Evolutionary conservation across 352 stramenopile species (phyloP).

Genomic region (Phytopythium delawarense): DNA sequence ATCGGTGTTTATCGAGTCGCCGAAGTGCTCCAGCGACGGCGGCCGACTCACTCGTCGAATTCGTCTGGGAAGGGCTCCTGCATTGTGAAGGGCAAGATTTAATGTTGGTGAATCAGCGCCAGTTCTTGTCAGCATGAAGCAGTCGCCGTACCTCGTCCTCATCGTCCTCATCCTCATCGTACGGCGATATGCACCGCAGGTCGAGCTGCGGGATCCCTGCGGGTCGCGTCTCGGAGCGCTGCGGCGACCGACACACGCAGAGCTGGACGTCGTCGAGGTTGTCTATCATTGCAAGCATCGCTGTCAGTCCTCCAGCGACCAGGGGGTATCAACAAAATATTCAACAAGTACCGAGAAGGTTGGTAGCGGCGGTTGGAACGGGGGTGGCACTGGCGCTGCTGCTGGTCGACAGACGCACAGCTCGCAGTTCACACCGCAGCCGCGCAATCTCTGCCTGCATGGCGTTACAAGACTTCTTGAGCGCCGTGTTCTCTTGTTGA

Average conservation of each 20-base stretch:
- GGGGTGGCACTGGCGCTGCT: conserved; percentile 3
- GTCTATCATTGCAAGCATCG: conserved; percentile 8
- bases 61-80: conserved; percentile 1
- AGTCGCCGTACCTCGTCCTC: conserved; percentile 25
- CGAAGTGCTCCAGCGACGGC: background rate
- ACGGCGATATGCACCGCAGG: conserved; percentile 43
- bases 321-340: no score
- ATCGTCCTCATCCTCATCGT: conserved; percentile 28
- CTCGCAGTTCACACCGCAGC: conserved; percentile 32
- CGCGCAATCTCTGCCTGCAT: conserved; percentile 52
- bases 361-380: background rate
- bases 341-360: background rate
- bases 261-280: conserved; percentile 31
- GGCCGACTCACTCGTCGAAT: background rate
- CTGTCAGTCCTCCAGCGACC: no score
- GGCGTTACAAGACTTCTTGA: conserved; percentile 42
- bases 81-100: no score
- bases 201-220: conserved; percentile 39
- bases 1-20: background rate
- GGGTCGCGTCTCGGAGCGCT: conserved; percentile 13
- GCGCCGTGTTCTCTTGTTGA: conserved; percentile 46
- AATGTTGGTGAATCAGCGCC: background rate
- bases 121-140: background rate
- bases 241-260: conserved; percentile 9
- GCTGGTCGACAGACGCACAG: background rate